These are phyloP conservation scores for Nitzschia putrida DNA, from an alignment of 108 stramenopile species.

Conservation along the genomic window DNA sequence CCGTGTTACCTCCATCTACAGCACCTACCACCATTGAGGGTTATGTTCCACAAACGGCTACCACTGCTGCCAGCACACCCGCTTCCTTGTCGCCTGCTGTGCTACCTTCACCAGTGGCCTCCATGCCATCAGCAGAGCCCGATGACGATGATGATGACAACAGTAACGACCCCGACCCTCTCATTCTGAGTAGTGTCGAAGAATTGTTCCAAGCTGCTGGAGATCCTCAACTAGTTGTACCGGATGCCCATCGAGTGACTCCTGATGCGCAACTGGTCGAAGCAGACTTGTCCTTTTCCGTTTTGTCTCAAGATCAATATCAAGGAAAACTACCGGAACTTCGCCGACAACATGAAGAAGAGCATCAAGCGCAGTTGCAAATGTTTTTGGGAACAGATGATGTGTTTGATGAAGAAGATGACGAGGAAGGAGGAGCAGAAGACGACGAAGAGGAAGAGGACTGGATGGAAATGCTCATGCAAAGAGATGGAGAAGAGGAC, in stretches of 20 bases:
- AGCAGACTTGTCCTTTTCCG: slow-evolving; percentile 48
- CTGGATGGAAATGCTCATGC: slow-evolving; percentile 27
- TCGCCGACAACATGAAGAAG: slow-evolving; percentile 27
- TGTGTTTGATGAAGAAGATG: slow-evolving; percentile 37
- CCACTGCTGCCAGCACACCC: not conserved
- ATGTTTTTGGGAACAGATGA: slow-evolving; percentile 31
- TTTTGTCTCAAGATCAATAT: slow-evolving; percentile 49
- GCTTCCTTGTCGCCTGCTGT: too few species aligned
- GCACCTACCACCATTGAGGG: slow-evolving; percentile 23
- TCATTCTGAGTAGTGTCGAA: slow-evolving; percentile 27
- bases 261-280: slow-evolving; percentile 35
- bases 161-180: slow-evolving; percentile 7
- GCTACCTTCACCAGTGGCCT: too few species aligned
- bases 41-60: slow-evolving; percentile 12
- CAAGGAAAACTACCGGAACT: slow-evolving; percentile 19
- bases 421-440: not conserved
- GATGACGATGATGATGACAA: slow-evolving; percentile 6
- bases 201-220: slow-evolving; percentile 41
- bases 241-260: slow-evolving; percentile 20
- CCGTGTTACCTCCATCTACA: not conserved
- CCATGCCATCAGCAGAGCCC: not conserved
- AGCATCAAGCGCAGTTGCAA: slow-evolving; percentile 19
- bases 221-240: not conserved
- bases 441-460: slow-evolving; percentile 35
- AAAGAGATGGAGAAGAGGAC: slow-evolving; percentile 21